Conservation (phyloP, 2,329 filamentous ascomycete genomes). For the Sordariomycetes sp. region DNA sequence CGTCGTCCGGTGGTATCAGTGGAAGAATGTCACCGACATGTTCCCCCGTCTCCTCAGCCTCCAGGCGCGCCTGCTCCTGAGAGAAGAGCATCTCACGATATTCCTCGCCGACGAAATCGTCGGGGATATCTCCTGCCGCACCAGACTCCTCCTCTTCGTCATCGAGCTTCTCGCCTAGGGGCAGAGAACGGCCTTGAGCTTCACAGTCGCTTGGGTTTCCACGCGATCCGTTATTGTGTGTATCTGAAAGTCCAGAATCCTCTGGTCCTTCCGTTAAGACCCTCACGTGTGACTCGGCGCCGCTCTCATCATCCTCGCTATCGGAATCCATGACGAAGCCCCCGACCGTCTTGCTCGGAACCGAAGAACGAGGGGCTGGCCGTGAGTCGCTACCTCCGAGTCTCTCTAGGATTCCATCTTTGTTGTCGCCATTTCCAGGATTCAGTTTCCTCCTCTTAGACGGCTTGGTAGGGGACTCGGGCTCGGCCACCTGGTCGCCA, state of each 20-base stretch:
- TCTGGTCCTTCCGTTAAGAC: neutral
- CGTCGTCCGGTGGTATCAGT: conserved; percentile 16
- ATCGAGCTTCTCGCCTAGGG: neutral
- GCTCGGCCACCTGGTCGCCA: neutral
- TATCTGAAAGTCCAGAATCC: neutral
- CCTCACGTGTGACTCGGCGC: conserved; percentile 3
- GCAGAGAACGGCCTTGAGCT: neutral
- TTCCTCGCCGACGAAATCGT: conserved; percentile 47
- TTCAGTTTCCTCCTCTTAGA: conserved; percentile 29
- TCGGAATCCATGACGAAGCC: conserved; percentile 58
- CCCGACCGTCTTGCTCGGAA: conserved; percentile 4
- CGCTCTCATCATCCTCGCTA: conserved; percentile 27
- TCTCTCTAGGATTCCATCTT: neutral
- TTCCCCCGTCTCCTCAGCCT: conserved; percentile 39
- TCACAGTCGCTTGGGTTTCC: neutral
- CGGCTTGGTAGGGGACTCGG: conserved; percentile 6
- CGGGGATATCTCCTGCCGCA: conserved; percentile 19
- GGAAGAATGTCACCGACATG: conserved; percentile 17
- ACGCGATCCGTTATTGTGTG: neutral
- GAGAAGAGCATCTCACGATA: conserved; percentile 55
- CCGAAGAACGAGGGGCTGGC: neutral
- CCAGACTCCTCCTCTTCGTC: neutral
- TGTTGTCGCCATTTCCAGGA: conserved; percentile 4
- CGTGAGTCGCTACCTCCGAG: neutral
- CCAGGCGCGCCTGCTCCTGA: conserved; percentile 58